A percentile compares a stretch with the other conserved stretches of the same genome.
phyloP scores from a whole-genome alignment of 106 monocot genomes.

The Iris macrosiphon region DNA sequence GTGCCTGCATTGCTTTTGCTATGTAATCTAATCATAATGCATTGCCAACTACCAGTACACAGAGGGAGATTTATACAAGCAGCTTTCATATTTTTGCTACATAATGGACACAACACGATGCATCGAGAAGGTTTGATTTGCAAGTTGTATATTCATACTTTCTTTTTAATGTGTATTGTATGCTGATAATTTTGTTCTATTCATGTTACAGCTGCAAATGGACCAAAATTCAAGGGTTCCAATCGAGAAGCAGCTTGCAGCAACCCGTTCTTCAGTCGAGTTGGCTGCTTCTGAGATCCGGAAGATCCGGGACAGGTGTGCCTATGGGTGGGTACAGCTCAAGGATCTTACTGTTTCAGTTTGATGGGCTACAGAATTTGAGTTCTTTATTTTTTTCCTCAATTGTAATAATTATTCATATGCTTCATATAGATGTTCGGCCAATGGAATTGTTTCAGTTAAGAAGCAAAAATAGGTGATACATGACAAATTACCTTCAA shows the following conservation, averaged over 20 bases:
- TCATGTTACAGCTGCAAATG: slow-evolving; percentile 29
- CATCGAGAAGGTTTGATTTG: slow-evolving; percentile 57
- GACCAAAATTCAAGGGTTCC: slow-evolving; percentile 22
- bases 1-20: neutral
- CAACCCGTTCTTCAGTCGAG: slow-evolving; percentile 21
- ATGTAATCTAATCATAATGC: neutral
- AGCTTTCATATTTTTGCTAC: slow-evolving; percentile 78
- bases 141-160: neutral
- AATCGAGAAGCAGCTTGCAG: slow-evolving; percentile 52
- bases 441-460: too few species aligned
- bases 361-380: slow-evolving; percentile 16
- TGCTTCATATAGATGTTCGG: too few species aligned
- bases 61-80: slow-evolving; percentile 81
- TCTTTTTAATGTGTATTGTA: neutral
- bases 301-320: slow-evolving; percentile 63
- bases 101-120: slow-evolving; percentile 56
- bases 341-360: slow-evolving; percentile 47
- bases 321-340: slow-evolving; percentile 69
- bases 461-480: too few species aligned
- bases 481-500: too few species aligned
- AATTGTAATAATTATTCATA: too few species aligned
- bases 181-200: neutral
- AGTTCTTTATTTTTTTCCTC: too few species aligned
- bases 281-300: slow-evolving; percentile 41
- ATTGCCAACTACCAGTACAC: slow-evolving; percentile 42